Evolutionary conservation across 2,329 filamentous ascomycete species (phyloP), one percentile per base, ranked within the genome.

Genomic region (Pezicula carpinea): DNA sequence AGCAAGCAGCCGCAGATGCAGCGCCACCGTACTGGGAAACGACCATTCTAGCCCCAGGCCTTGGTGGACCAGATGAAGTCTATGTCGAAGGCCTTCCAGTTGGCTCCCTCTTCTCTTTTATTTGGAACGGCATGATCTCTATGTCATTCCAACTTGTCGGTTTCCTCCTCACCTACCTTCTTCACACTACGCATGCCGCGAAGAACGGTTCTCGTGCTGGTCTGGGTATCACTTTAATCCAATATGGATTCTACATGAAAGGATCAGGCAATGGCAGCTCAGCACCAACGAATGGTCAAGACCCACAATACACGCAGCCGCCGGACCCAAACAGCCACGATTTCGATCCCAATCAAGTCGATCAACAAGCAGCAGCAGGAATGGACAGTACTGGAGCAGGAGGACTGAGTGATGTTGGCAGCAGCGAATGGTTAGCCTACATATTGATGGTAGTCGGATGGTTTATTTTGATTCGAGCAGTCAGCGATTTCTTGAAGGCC

Each of bases 1-100:
- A 99, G 76, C 92, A 97, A 80, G 93, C 93, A 14, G 93, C 93
- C 3, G 92, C 92, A 35, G 93, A 99, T 67, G 87, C 90, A 19
- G 93, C 93, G 40, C 93, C 93, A 1, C 93, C 93, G 0, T 99
- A 99, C 69, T 99, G 93, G 93, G 93, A 99, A 73, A 99, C 93
- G 5, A 97, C 93, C 0, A 96, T 99, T 55, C 79, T 99, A 43
- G 92, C 91, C 0, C 93, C 93, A 1, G 93, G 92, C 46, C 82
- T 93, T 55, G 87, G 87, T 44, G 87, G 87, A n/a, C 82, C 84
- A 33, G 91, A 97, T 63, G 93, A 99, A 66, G 92, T 99, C 40
- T 99, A 93, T 62, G 87, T 99, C 48, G 93, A 99, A 64, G 93
- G 93, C 59, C 85, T 99, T 63, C 90, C 95, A 3, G 93, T 95